phyloP scores from a whole-genome alignment of 805 yeast genomes.

The Torulaspora gathmanii region DNA sequence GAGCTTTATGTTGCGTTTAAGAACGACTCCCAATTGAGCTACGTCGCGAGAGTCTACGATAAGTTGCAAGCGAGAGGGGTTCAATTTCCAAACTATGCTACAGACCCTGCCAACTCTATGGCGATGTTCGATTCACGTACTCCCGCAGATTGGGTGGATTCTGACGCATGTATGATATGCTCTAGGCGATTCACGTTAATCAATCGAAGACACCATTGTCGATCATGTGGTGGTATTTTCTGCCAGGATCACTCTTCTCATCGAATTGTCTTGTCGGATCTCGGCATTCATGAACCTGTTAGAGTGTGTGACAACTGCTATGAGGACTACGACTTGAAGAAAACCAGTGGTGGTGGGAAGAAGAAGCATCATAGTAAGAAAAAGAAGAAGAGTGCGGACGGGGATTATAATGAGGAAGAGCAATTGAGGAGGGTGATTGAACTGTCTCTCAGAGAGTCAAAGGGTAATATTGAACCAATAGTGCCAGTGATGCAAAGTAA shows the following conservation, averaged over 20 bases:
- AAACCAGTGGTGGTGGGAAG: constrained; percentile 19
- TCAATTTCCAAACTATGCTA: constrained; percentile 50
- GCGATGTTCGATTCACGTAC: constrained; percentile 77
- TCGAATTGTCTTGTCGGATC: constrained; percentile 63
- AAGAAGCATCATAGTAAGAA: constrained; percentile 17
- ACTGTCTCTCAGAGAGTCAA: constrained; percentile 61
- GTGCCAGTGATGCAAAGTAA: constrained; percentile 26
- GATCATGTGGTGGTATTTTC: constrained; percentile 94
- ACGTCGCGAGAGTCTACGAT: constrained; percentile 58
- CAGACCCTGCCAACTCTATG: constrained; percentile 25
- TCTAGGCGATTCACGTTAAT: constrained; percentile 73
- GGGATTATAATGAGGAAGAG: constrained; percentile 71
- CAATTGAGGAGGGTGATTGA: constrained; percentile 75
- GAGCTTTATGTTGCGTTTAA: constrained; percentile 75
- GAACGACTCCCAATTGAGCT: constrained; percentile 57
- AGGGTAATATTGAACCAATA: constrained; percentile 26
- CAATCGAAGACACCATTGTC: constrained; percentile 92
- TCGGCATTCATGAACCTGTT: constrained; percentile 85
- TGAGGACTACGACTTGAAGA: constrained; percentile 49
- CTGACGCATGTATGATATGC: constrained; percentile 92
- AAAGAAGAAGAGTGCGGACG: constrained; percentile 37
- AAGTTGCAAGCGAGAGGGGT: constrained; percentile 59
- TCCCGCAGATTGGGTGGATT: constrained; percentile 97
- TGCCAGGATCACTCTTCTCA: constrained; percentile 82
- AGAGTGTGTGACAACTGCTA: constrained; percentile 91